These are phyloP conservation scores for Dissophora ornata DNA, from an alignment of 192 early-diverging fungal species.

Conservation along the genomic window DNA sequence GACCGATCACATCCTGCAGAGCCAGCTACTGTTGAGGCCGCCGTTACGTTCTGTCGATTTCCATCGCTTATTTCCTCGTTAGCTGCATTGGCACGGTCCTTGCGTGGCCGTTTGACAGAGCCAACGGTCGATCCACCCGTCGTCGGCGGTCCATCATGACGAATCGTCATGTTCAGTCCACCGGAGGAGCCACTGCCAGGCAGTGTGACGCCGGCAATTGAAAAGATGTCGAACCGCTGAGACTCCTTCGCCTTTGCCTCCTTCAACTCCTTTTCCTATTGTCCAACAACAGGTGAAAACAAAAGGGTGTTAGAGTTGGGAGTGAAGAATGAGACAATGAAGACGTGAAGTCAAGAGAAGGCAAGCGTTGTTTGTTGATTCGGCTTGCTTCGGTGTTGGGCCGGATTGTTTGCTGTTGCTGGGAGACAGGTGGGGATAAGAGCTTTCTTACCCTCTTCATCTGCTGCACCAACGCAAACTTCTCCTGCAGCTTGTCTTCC, in stretches of 20 bases:
- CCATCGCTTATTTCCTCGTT: neutral
- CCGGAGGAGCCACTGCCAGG: constrained; percentile 13
- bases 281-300: neutral
- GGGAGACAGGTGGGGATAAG: no score
- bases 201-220: constrained; percentile 33
- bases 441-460: constrained; percentile 41
- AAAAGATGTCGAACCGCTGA: constrained; percentile 50
- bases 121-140: constrained; percentile 18
- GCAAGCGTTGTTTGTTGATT: no score
- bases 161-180: constrained; percentile 46
- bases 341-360: no score
- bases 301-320: no score
- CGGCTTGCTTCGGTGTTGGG: no score
- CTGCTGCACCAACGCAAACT: constrained; percentile 50
- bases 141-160: constrained; percentile 29
- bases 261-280: constrained; percentile 49
- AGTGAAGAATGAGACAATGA: no score
- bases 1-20: neutral
- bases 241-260: constrained; percentile 42
- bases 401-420: no score
- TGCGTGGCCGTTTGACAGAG: constrained; percentile 42
- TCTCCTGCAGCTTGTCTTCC: constrained; percentile 46
- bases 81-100: constrained; percentile 9
- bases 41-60: no score
- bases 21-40: no score